Evolutionary conservation across 345 rosid genomes (phyloP), one percentile per base, ranked within the genome.

Genomic region (Pistacia vera): DNA sequence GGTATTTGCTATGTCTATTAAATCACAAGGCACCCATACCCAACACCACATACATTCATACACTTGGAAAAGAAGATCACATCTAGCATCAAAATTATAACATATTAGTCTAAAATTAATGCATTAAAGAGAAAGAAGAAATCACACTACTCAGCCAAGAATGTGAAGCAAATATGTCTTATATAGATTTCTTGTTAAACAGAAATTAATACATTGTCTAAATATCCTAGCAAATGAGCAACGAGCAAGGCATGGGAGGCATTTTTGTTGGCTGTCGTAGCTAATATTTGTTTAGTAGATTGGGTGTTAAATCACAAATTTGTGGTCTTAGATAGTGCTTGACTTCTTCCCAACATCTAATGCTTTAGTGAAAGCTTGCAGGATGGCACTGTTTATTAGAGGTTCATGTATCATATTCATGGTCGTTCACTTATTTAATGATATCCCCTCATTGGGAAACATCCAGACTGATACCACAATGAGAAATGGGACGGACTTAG

Each of bases 401-500:
- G 80, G 80, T 76, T 82, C 72, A 61, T 81, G 83, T 75, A 66
- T 44, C 5, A 65, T 73, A 70, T 5, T 30, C 33, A 5, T 41
- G 64, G 62, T 51, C 67, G 66, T 48, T 18, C 70, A 72, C 58
- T 51, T 77, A 74, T 73, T 75, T 68, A 70, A 82, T 75, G 69
- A 70, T 73, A 77, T 77, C 74, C 66, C 74, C 78, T 65, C 70
- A 66, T 79, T 72, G 44, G 81, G 86, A 82, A 59, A 79, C 85
- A 81, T 48, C 20, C 14, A 59, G 72, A 75, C 68, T 72, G 83
- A 77, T 28, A 69, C 55, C 83, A 78, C 76, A 76, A 35, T 65
- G 48, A 74, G 74, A 84, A 63, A 74, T 71, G 66, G 72, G 63
- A 70, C 60, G 46, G 62, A 66, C 75, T 75, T 70, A 44, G 44